Percentiles rank a stretch among this genome's conserved stretches.
Evolutionary conservation across 2,329 filamentous ascomycete genomes (phyloP).

Genomic region (Penicillium expansum): DNA sequence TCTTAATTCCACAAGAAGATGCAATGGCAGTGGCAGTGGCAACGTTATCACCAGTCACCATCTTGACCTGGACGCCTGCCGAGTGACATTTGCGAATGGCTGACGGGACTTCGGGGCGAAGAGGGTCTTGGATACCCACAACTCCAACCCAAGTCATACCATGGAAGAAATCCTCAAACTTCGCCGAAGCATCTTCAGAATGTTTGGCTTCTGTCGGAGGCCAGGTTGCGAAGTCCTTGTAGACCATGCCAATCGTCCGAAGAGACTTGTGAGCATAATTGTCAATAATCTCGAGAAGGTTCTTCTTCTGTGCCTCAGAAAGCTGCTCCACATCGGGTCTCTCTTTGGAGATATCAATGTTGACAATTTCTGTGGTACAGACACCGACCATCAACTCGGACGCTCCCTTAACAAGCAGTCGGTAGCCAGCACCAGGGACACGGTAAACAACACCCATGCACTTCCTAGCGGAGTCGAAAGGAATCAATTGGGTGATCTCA

Average conservation of each 20-base stretch:
- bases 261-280: constrained; percentile 57
- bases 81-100: constrained; percentile 66
- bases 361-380: constrained; percentile 34
- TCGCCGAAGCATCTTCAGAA: constrained; percentile 58
- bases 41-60: constrained; percentile 71
- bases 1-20: constrained; percentile 67
- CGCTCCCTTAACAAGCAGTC: constrained; percentile 50
- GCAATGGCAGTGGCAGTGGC: constrained; percentile 72
- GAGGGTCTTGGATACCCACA: constrained; percentile 72
- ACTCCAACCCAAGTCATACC: constrained; percentile 72
- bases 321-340: constrained; percentile 26
- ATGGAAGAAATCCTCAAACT: constrained; percentile 66
- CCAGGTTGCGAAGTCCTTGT: constrained; percentile 68
- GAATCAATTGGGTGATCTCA: constrained; percentile 64
- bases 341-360: constrained; percentile 29
- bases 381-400: constrained; percentile 46
- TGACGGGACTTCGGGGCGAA: constrained; percentile 64
- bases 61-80: constrained; percentile 69
- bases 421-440: constrained; percentile 39
- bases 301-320: constrained; percentile 26
- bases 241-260: constrained; percentile 71
- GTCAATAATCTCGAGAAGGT: constrained; percentile 38
- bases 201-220: constrained; percentile 59
- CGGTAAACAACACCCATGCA: constrained; percentile 55
- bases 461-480: constrained; percentile 73